These are phyloP conservation scores for Fraxinus latifolia DNA, from an alignment of 305 asterid species.

Conservation along the genomic window DNA sequence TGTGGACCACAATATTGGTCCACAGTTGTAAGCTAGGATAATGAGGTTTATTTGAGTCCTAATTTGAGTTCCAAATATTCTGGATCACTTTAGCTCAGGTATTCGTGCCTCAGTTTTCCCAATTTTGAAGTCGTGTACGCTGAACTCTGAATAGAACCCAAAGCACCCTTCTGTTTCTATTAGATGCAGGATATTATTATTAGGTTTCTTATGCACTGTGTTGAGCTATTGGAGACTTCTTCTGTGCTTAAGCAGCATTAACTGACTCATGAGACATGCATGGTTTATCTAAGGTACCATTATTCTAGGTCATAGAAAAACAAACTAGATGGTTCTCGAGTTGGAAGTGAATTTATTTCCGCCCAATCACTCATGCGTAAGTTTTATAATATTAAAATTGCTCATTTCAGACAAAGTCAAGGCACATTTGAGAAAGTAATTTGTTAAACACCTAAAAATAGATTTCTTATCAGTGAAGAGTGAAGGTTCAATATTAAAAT, in stretches of 20 bases:
- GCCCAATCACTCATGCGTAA: not conserved
- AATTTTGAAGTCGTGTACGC: not conserved
- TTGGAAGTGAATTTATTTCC: not conserved
- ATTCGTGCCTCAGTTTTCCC: not conserved
- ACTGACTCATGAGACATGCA: not conserved
- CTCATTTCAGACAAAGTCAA: not conserved
- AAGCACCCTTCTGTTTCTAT: not conserved
- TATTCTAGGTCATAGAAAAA: not conserved
- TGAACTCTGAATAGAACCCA: not conserved
- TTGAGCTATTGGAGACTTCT: not conserved
- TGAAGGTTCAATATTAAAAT: not conserved
- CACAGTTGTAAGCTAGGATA: not conserved
- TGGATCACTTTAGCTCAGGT: not conserved
- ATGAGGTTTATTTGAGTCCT: not conserved
- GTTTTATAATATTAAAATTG: not conserved
- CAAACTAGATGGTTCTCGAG: not conserved
- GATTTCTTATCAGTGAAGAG: not conserved
- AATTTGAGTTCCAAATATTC: conserved; percentile 7
- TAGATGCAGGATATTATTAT: not conserved
- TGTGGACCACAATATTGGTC: not conserved
- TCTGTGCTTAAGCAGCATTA: not conserved
- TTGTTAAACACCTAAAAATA: not conserved
- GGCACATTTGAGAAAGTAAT: not conserved
- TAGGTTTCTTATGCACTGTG: not conserved
- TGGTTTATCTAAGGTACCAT: not conserved